Evolutionary conservation across 805 yeast species (phyloP).

Genomic region (Ogataea methanolica): DNA sequence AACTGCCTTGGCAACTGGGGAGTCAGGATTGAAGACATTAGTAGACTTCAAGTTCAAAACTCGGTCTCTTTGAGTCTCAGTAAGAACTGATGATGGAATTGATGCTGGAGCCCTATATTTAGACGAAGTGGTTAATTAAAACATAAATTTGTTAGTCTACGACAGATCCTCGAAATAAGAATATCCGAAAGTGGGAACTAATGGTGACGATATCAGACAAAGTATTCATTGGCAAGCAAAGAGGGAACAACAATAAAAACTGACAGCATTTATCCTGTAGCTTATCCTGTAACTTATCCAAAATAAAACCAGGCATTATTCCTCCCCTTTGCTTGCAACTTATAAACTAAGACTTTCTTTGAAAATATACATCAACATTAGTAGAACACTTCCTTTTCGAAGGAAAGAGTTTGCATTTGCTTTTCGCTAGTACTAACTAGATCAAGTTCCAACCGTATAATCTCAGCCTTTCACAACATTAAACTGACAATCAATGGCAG

Average conservation of each 20-base stretch:
- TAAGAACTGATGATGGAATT: slow-evolving; percentile 7
- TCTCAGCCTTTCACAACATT: slow-evolving; percentile 30
- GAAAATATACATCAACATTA: neutral
- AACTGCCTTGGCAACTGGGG: slow-evolving; percentile 26
- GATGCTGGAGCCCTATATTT: slow-evolving; percentile 22
- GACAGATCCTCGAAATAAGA: neutral
- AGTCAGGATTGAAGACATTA: slow-evolving; percentile 21
- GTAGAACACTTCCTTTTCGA: neutral
- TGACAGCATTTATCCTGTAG: neutral
- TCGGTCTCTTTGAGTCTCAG: slow-evolving; percentile 5
- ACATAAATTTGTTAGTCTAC: neutral
- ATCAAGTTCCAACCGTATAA: slow-evolving; percentile 39
- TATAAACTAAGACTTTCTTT: neutral
- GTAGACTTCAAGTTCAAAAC: slow-evolving; percentile 17
- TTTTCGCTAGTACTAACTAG: slow-evolving; percentile 41
- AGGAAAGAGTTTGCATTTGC: slow-evolving; percentile 28
- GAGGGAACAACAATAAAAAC: neutral
- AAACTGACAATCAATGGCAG: neutral
- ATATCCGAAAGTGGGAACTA: neutral
- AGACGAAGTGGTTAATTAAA: neutral
- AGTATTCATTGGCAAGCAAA: neutral
- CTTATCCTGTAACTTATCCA: neutral
- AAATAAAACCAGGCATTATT: neutral
- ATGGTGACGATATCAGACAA: neutral
- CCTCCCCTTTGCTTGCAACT: neutral